Conservation (phyloP, 345 rosid genomes). For the Anacardium occidentale region DNA sequence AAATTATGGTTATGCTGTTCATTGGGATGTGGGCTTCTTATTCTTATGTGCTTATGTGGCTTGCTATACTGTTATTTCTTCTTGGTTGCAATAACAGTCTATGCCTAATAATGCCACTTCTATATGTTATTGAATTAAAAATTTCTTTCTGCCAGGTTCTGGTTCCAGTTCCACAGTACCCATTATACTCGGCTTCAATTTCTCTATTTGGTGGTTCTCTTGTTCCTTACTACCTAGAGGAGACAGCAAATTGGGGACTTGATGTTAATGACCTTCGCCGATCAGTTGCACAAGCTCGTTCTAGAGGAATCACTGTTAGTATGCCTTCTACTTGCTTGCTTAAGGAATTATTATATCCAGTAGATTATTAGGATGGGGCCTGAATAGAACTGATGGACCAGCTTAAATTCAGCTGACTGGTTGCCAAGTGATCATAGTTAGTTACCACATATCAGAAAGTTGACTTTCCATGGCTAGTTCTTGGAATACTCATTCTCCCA, state of each 20-base stretch:
- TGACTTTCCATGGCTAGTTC: background rate
- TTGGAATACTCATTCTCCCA: slow-evolving; percentile 4
- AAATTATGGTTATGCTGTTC: background rate
- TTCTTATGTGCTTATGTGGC: background rate
- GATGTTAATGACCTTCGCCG: slow-evolving; percentile 73
- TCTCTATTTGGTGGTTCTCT: slow-evolving; percentile 87
- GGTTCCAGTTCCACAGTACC: slow-evolving; percentile 99
- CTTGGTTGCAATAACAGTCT: slow-evolving; percentile 4
- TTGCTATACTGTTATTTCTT: background rate
- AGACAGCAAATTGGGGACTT: slow-evolving; percentile 98
- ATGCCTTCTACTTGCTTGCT: slow-evolving; percentile 21
- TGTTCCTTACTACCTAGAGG: slow-evolving; percentile 89
- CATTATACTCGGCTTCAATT: slow-evolving; percentile 95
- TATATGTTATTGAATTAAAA: slow-evolving; percentile 1
- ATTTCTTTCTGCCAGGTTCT: slow-evolving; percentile 50
- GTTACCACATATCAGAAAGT: too few species aligned
- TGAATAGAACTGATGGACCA: background rate
- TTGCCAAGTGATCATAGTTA: too few species aligned
- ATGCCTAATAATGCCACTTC: slow-evolving; percentile 4
- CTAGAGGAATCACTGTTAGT: slow-evolving; percentile 83
- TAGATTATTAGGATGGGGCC: slow-evolving; percentile 7
- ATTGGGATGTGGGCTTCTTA: background rate
- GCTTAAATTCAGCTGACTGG: slow-evolving; percentile 2
- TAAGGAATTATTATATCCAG: background rate
- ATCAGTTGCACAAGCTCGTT: slow-evolving; percentile 75